phyloP scores from a whole-genome alignment of 441 rosid species.

The Sinapis alba region DNA sequence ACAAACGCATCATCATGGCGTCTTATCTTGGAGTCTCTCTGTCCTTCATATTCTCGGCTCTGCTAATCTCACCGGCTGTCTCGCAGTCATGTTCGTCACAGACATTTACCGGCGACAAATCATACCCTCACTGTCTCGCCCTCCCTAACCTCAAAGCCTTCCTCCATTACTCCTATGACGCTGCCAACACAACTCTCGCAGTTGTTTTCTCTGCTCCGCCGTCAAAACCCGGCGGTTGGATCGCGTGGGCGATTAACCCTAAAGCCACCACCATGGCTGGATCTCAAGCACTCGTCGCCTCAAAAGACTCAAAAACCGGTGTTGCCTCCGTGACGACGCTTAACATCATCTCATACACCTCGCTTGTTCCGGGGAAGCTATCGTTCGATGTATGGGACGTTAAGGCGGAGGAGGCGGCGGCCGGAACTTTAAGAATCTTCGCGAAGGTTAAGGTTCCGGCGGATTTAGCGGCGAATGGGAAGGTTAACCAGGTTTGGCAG shows the following conservation, averaged over 20 bases:
- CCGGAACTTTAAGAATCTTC: constrained; percentile 23
- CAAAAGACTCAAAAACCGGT: constrained; percentile 37
- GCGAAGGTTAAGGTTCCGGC: constrained; percentile 31
- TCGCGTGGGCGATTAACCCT: constrained; percentile 62
- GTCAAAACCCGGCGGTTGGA: constrained; percentile 47
- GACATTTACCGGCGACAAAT: constrained; percentile 15
- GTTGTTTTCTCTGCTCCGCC: constrained; percentile 49
- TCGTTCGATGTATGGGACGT: constrained; percentile 56
- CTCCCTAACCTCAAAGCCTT: constrained; percentile 41
- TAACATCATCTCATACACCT: constrained; percentile 37
- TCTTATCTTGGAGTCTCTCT: constrained; percentile 9
- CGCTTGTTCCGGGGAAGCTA: constrained; percentile 39
- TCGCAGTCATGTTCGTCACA: constrained; percentile 35
- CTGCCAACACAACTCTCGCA: constrained; percentile 28
- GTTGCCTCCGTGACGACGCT: constrained; percentile 41
- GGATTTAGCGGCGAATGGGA: constrained; percentile 31
- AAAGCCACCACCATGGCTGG: constrained; percentile 50
- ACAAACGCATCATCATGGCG: constrained; percentile 20
- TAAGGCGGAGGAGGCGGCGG: constrained; percentile 39
- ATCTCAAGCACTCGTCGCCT: constrained; percentile 56
- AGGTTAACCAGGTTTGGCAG: constrained; percentile 67
- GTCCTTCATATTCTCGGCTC: constrained; percentile 24
- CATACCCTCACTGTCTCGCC: constrained; percentile 34
- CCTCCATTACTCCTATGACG: constrained; percentile 50
- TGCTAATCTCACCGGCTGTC: constrained; percentile 32